Evolutionary conservation across 2,329 filamentous ascomycete genomes (phyloP), one percentile per base, ranked within the genome.

Genomic region (Alternaria sp.): DNA sequence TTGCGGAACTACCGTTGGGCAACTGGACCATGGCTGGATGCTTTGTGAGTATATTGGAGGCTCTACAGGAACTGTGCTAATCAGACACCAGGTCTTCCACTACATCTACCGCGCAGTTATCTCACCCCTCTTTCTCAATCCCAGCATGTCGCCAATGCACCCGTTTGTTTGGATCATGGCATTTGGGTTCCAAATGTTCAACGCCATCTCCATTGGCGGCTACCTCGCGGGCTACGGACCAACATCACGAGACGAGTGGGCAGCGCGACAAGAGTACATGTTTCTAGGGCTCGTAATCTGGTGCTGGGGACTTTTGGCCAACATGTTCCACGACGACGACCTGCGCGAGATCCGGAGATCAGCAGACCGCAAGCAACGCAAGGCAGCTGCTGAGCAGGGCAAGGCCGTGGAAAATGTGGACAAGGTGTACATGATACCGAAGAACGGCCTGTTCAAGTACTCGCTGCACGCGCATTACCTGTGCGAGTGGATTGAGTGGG

Each of bases 401-500:
- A 84, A 82, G 69, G 68, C 82, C 25, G 68, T 79, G 30, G 78
- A 85, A 63, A 84, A 84, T 15, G 89, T 92, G 65, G 87, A 92
- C 49, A 97, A 96, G 82, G 88, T 96, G 65, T 98, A 98, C 79
- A 89, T 92, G 82, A 87, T 99, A 56, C 96, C 96, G 0, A 84
- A 92, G 75, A 90, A 90, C 55, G 94, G 94, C 1, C 81, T 97
- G 54, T 99, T 98, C 81, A 85, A 87, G 69, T 90, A 89, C 73
- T 87, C 97, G 76, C 85, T 98, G 63, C 97, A 91, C 79, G 94
- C 96, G 69, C 96, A 99, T 79, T 99, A 97, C 79, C 85, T 97
- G n/a, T 92, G 90, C 76, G 96, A 99, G 82, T 99, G 96, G 96
- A 79, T 97, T 57, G 96, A 99, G 84, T 99, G 96, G 96, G 80